These are phyloP conservation scores for Sextonia rubra DNA, from an alignment of 164 flowering plant genomes.

Conservation along the genomic window DNA sequence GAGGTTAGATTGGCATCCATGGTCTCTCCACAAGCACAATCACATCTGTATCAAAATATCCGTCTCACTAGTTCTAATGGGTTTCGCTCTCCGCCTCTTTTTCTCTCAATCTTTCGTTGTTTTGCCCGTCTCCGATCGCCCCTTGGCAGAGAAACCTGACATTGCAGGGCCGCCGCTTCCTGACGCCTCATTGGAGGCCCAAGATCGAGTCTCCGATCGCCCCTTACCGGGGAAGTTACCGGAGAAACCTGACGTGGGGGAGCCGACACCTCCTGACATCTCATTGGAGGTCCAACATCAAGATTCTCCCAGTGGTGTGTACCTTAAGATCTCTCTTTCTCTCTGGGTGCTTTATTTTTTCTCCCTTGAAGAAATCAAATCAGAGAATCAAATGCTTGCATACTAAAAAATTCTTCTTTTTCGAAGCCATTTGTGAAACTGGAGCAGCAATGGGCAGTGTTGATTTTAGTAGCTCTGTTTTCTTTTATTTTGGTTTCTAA, in stretches of 20 bases:
- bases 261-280: background rate
- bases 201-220: conserved; percentile 12
- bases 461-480: background rate
- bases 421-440: background rate
- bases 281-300: conserved; percentile 11
- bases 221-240: background rate
- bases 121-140: conserved; percentile 18
- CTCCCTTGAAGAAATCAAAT: background rate
- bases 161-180: background rate
- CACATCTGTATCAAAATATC: conserved; percentile 46
- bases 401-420: background rate
- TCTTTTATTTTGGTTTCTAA: background rate
- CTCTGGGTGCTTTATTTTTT: background rate
- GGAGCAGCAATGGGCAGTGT: background rate
- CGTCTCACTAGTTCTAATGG: conserved; percentile 41
- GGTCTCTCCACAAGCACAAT: conserved; percentile 30
- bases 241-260: background rate
- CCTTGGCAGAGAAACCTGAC: too few relatives aligned
- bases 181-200: background rate
- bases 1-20: conserved; percentile 31
- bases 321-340: background rate
- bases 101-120: conserved; percentile 35
- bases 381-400: background rate
- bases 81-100: conserved; percentile 59
- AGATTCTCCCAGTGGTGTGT: conserved; percentile 28